Evolutionary conservation across 805 yeast species (phyloP).

Genomic region (Candida boleticola): DNA sequence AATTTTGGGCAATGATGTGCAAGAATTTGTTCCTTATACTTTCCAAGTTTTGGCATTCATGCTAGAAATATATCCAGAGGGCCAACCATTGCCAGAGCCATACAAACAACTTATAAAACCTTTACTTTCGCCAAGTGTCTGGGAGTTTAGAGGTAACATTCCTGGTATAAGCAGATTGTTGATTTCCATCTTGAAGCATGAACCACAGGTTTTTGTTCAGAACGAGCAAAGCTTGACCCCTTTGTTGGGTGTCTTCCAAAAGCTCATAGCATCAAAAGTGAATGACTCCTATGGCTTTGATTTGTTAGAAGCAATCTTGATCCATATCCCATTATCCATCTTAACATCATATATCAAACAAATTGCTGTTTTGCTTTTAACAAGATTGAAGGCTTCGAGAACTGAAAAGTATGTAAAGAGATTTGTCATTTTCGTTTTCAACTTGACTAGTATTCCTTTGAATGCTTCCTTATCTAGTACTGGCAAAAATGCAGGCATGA

Average conservation of each 20-base stretch:
- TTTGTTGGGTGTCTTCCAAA: conserved; percentile 93
- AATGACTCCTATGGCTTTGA: conserved; percentile 87
- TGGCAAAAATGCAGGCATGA: conserved; percentile 33
- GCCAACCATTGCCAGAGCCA: conserved; percentile 55
- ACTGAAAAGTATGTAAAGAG: conserved; percentile 79
- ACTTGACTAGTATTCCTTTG: conserved; percentile 43
- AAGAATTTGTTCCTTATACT: conserved; percentile 90
- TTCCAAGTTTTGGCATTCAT: conserved; percentile 85
- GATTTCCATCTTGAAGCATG: conserved; percentile 58
- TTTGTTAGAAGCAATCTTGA: conserved; percentile 65
- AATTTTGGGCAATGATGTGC: conserved; percentile 78
- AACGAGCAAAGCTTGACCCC: conserved; percentile 55
- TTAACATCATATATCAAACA: conserved; percentile 61
- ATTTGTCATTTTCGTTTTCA: conserved; percentile 61
- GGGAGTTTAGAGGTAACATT: conserved; percentile 92
- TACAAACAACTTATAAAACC: conserved; percentile 74
- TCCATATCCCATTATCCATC: conserved; percentile 48
- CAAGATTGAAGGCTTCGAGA: conserved; percentile 74
- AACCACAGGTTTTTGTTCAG: conserved; percentile 37
- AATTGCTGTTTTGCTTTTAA: conserved; percentile 71
- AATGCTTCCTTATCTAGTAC: conserved; percentile 15
- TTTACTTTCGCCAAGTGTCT: conserved; percentile 79
- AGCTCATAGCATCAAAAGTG: conserved; percentile 77
- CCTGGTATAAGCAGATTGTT: conserved; percentile 88
- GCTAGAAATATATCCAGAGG: conserved; percentile 57